These are phyloP conservation scores for Aquilaria malaccensis DNA, from an alignment of 345 rosid species.

Conservation along the genomic window DNA sequence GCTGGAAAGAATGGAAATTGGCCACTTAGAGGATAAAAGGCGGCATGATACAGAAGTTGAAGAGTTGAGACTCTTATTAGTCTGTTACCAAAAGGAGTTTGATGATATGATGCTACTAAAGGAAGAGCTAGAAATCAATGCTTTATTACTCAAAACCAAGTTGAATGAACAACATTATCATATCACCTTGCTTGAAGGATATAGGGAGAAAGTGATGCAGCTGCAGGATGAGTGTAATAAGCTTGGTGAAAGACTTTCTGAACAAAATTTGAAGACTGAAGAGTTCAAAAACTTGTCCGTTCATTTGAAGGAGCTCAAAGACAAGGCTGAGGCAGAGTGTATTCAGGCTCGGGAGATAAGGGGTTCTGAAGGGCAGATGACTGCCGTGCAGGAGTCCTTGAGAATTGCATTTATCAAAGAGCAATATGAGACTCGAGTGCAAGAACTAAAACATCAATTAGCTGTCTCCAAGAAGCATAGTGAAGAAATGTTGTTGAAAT, in stretches of 20 bases:
- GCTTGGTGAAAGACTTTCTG: conserved; percentile 66
- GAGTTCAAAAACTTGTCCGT: conserved; percentile 73
- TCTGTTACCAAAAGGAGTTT: conserved; percentile 42
- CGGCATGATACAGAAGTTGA: conserved; percentile 41
- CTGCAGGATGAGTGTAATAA: conserved; percentile 48
- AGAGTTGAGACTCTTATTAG: conserved; percentile 39
- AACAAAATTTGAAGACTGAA: conserved; percentile 78
- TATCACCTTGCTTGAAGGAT: conserved; percentile 24
- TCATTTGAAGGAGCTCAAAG: conserved; percentile 87
- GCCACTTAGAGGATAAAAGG: conserved; percentile 24
- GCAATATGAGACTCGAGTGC: conserved; percentile 78
- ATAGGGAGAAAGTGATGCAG: conserved; percentile 28
- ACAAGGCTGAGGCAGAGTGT: conserved; percentile 72
- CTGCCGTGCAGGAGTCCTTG: conserved; percentile 80
- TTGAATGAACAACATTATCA: conserved; percentile 42
- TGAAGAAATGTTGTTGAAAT: conserved; percentile 85
- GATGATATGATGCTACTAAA: conserved; percentile 46
- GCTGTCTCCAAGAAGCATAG: conserved; percentile 79
- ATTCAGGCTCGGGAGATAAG: conserved; percentile 48
- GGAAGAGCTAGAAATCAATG: conserved; percentile 52
- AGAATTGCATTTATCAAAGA: conserved; percentile 96
- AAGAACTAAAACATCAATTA: conserved; percentile 83
- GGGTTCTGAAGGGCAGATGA: conserved; percentile 43
- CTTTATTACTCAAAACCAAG: conserved; percentile 44
- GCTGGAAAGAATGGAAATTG: conserved; percentile 29